A percentile compares a stretch with the other conserved stretches of the same genome.
phyloP scores from a whole-genome alignment of 202 grass and related monocot species.

The Setaria italica region DNA sequence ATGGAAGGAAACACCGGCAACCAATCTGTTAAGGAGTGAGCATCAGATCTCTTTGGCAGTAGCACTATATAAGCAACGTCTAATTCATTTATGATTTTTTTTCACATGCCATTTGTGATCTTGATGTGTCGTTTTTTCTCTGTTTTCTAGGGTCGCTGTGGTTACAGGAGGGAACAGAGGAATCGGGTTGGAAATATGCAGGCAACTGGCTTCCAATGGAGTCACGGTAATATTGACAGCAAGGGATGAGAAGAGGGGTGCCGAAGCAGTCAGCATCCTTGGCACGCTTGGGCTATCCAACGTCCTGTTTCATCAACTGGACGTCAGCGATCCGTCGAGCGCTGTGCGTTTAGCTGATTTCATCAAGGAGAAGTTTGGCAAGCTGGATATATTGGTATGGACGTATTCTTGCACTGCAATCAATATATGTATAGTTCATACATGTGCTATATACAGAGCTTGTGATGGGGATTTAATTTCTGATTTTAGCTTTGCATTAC shows the following conservation, averaged over 20 bases:
- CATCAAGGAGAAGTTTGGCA: slow-evolving; percentile 39
- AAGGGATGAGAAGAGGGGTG: slow-evolving; percentile 52
- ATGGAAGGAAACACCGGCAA: background rate
- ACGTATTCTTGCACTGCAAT: background rate
- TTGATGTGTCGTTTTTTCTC: background rate
- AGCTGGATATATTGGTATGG: slow-evolving; percentile 54
- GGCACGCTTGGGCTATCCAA: background rate
- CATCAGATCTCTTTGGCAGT: background rate
- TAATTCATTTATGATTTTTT: background rate
- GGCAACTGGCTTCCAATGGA: slow-evolving; percentile 42
- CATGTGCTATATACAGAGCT: background rate
- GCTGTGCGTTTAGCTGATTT: slow-evolving; percentile 44
- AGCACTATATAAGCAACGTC: background rate
- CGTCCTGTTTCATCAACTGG: slow-evolving; percentile 46
- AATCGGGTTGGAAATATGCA: slow-evolving; percentile 60
- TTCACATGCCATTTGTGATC: background rate
- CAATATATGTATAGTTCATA: background rate
- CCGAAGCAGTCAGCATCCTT: slow-evolving; percentile 38
- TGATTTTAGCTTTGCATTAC: background rate
- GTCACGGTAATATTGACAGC: slow-evolving; percentile 51
- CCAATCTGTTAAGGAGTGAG: slow-evolving; percentile 8
- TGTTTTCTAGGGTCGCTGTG: slow-evolving; percentile 39
- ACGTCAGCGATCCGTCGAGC: slow-evolving; percentile 43
- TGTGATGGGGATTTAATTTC: background rate
- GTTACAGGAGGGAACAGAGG: slow-evolving; percentile 68